Conservation (phyloP, 2,329 filamentous ascomycete genomes). For the Xylariaceae sp. region DNA sequence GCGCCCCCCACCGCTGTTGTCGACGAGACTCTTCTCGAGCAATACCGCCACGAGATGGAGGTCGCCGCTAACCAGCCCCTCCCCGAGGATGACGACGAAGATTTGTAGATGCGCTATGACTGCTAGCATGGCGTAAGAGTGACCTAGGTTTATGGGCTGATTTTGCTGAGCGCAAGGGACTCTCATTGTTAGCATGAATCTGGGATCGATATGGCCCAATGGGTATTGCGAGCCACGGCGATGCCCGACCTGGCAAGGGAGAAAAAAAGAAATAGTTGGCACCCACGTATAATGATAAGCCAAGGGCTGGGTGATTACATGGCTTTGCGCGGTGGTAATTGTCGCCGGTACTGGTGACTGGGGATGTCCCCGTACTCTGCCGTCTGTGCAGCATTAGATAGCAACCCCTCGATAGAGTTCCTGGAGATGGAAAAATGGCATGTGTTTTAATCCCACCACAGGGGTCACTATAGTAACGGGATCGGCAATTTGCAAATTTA, state of each 20-base stretch:
- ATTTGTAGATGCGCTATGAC: conserved; percentile 43
- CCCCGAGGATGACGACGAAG: conserved; percentile 82
- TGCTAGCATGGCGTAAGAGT: conserved; percentile 12
- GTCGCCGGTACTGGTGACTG: conserved; percentile 17
- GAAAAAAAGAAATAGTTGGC: conserved; percentile 21
- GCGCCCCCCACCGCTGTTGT: conserved; percentile 89
- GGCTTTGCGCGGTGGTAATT: conserved; percentile 23
- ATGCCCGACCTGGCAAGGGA: conserved; percentile 20
- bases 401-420: conserved; percentile 30
- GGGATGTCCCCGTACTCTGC: conserved; percentile 28
- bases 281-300: conserved; percentile 15
- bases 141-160: conserved; percentile 10
- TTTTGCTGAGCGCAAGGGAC: conserved; percentile 9
- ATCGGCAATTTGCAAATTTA: too few species aligned
- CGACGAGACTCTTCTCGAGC: conserved; percentile 71
- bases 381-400: conserved; percentile 32
- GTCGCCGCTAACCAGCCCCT: conserved; percentile 76
- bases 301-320: conserved; percentile 20
- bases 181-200: conserved; percentile 10
- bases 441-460: conserved; percentile 14
- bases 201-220: conserved; percentile 16
- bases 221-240: conserved; percentile 22
- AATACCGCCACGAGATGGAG: conserved; percentile 87
- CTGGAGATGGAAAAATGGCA: conserved; percentile 23
- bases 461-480: conserved; percentile 6